Conservation (phyloP, 768 basidiomycete species). For the Mycena pura region DNA sequence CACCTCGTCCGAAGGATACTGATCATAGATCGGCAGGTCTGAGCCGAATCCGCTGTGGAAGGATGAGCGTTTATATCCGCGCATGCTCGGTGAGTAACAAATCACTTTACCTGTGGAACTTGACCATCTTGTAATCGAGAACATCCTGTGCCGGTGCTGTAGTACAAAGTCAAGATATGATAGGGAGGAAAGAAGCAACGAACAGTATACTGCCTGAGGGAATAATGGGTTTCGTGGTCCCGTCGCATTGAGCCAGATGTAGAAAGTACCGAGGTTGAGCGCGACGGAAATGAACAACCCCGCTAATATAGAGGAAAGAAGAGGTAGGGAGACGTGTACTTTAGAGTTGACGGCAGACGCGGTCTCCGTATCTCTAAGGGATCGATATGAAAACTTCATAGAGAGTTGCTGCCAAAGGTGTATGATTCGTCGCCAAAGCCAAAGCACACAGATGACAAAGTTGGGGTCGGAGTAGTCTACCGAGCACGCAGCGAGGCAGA, state of each 20-base stretch:
- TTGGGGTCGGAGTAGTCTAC: not conserved
- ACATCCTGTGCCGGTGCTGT: slow-evolving; percentile 32
- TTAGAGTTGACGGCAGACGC: not conserved
- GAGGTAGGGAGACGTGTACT: slow-evolving; percentile 1
- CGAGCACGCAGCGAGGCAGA: slow-evolving; percentile 21
- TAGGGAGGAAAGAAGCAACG: not conserved
- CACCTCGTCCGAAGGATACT: slow-evolving; percentile 30
- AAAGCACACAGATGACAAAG: slow-evolving; percentile 13
- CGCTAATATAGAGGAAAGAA: not conserved
- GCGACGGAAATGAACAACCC: slow-evolving; percentile 7
- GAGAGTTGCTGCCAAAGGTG: slow-evolving; percentile 10
- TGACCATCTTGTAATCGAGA: slow-evolving; percentile 27
- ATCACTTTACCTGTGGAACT: too few relatives aligned
- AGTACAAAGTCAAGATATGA: not conserved
- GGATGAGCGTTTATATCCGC: too few relatives aligned
- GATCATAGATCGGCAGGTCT: slow-evolving; percentile 28
- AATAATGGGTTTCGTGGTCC: slow-evolving; percentile 22
- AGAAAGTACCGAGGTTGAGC: slow-evolving; percentile 16
- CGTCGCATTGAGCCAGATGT: slow-evolving; percentile 15
- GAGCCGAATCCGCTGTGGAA: slow-evolving; percentile 29
- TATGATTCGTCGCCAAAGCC: slow-evolving; percentile 1
- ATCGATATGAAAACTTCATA: slow-evolving; percentile 20
- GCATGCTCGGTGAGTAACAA: too few relatives aligned
- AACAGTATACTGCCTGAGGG: slow-evolving; percentile 26
- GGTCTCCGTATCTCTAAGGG: not conserved